These are phyloP conservation scores for Cutaneotrichosporon daszewskae DNA, from an alignment of 1,284 basidiomycete genomes.

Conservation along the genomic window DNA sequence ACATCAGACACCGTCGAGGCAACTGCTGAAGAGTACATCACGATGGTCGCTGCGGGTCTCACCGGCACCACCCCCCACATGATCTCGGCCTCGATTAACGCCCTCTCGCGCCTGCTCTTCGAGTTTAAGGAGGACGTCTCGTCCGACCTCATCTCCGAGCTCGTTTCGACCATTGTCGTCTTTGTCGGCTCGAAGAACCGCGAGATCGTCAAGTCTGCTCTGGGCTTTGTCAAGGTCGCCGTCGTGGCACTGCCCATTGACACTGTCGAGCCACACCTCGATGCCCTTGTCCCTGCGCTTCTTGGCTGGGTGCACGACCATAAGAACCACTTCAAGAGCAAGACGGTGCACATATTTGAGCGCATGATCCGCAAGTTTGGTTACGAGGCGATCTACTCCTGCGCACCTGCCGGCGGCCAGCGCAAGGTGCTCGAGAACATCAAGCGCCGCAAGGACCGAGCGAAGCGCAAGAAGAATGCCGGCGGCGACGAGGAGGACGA, in stretches of 20 bases:
- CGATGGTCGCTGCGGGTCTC: slow-evolving; percentile 92
- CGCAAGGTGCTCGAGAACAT: slow-evolving; percentile 81
- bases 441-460: slow-evolving; percentile 84
- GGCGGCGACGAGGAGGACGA: slow-evolving; percentile 51
- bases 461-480: slow-evolving; percentile 66
- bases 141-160: slow-evolving; percentile 71
- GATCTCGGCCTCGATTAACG: slow-evolving; percentile 95
- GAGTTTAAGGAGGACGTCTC: slow-evolving; percentile 87
- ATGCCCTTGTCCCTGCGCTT: slow-evolving; percentile 73
- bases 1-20: slow-evolving; percentile 63
- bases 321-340: slow-evolving; percentile 97
- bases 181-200: slow-evolving; percentile 90
- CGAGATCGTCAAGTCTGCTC: slow-evolving; percentile 93
- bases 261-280: slow-evolving; percentile 68
- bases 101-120: slow-evolving; percentile 87
- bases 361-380: slow-evolving; percentile 87
- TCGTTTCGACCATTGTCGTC: slow-evolving; percentile 79
- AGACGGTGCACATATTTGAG: slow-evolving; percentile 95
- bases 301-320: slow-evolving; percentile 93
- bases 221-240: slow-evolving; percentile 91
- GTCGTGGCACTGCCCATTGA: slow-evolving; percentile 74
- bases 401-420: slow-evolving; percentile 56
- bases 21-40: slow-evolving; percentile 86
- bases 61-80: slow-evolving; percentile 93
- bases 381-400: slow-evolving; percentile 65